Percentiles rank a stretch among this genome's conserved stretches.
Evolutionary conservation across 2,329 filamentous ascomycete species (phyloP).

Genomic region (Dothideomycetes sp.): DNA sequence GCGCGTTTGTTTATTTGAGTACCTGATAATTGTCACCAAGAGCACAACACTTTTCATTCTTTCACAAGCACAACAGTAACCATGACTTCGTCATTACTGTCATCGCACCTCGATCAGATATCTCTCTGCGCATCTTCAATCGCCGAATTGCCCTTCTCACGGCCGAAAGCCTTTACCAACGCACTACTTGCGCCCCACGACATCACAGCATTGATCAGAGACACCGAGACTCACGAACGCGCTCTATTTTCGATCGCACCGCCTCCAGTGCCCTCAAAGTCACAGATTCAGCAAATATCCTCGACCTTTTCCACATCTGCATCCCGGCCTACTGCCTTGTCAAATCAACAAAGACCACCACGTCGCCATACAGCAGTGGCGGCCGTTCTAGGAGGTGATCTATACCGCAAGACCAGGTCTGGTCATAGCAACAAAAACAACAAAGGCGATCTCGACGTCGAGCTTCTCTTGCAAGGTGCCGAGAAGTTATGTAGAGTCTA

Average conservation of each 20-base stretch:
- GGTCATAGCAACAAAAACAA: slow-evolving; percentile 31
- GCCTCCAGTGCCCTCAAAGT: slow-evolving; percentile 42
- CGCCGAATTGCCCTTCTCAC: slow-evolving; percentile 55
- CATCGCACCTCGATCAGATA: slow-evolving; percentile 43
- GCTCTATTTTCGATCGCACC: slow-evolving; percentile 88
- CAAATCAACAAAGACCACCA: slow-evolving; percentile 37
- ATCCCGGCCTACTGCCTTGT: slow-evolving; percentile 33
- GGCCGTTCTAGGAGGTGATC: slow-evolving; percentile 75
- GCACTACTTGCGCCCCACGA: slow-evolving; percentile 80
- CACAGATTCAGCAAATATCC: slow-evolving; percentile 18
- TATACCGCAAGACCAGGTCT: slow-evolving; percentile 69
- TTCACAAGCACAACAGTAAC: neutral
- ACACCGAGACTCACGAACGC: slow-evolving; percentile 89
- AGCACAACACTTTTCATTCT: neutral
- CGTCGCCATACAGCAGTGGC: slow-evolving; percentile 76
- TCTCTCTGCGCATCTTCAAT: slow-evolving; percentile 41
- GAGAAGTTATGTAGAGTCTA: slow-evolving; percentile 89
- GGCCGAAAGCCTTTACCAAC: slow-evolving; percentile 91
- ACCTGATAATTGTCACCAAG: neutral
- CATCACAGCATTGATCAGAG: slow-evolving; percentile 87
- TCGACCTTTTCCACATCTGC: slow-evolving; percentile 28
- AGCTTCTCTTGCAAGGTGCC: slow-evolving; percentile 72
- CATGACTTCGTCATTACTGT: slow-evolving; percentile 29
- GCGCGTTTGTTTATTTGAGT: slow-evolving; percentile 9
- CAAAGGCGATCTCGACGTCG: slow-evolving; percentile 72